phyloP scores from a whole-genome alignment of 2,329 filamentous ascomycete species.

The Dactylellina leptospora region DNA sequence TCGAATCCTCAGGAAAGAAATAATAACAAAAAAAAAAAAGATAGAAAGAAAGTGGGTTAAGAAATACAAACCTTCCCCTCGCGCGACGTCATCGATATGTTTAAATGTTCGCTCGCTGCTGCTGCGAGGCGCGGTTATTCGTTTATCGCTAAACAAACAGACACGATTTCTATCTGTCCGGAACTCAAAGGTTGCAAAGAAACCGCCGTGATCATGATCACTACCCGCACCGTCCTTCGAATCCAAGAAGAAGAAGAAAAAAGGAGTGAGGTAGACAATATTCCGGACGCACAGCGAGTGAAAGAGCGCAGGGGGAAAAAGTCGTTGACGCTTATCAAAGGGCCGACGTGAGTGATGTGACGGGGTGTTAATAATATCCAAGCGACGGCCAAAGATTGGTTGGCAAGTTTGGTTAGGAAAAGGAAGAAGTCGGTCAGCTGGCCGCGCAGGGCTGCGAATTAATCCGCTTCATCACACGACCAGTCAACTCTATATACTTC shows the following conservation, averaged over 20 bases:
- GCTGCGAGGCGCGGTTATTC: not conserved
- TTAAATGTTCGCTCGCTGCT: not conserved
- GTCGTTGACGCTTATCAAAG: not conserved
- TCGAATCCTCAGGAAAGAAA: not conserved
- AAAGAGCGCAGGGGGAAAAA: not conserved
- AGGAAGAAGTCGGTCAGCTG: too few relatives aligned
- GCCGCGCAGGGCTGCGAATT: too few relatives aligned
- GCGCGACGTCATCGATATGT: slow-evolving; percentile 37
- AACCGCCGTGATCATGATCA: slow-evolving; percentile 24
- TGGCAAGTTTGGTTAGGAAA: not conserved
- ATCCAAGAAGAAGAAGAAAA: not conserved
- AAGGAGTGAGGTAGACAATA: not conserved
- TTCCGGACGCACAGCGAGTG: not conserved
- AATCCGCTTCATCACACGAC: not conserved
- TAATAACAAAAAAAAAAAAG: not conserved
- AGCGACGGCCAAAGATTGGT: not conserved
- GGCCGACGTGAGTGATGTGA: not conserved
- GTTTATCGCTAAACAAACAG: not conserved
- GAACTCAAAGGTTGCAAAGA: slow-evolving; percentile 1
- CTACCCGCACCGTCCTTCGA: not conserved
- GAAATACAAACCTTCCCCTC: slow-evolving; percentile 15
- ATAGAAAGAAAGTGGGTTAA: not conserved
- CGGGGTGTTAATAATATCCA: not conserved
- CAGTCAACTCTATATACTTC: not conserved
- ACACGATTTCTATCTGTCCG: slow-evolving; percentile 6